Evolutionary conservation across 2,329 filamentous ascomycete species (phyloP).

Genomic region (Diaporthe longicolla): DNA sequence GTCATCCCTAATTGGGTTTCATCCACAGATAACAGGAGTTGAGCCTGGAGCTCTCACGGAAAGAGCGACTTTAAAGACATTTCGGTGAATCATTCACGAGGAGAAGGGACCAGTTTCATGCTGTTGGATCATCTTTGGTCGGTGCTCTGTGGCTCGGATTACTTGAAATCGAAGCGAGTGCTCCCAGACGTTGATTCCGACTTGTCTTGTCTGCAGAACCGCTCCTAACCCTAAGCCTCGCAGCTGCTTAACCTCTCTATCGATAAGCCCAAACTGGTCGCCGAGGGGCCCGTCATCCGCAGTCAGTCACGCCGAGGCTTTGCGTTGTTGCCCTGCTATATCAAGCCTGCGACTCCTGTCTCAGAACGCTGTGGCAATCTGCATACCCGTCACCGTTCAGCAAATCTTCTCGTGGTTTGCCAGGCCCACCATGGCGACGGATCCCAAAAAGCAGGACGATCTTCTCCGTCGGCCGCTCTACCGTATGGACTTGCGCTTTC

Average conservation of each 20-base stretch:
- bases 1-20: too few relatives aligned
- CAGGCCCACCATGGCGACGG: conserved; percentile 34
- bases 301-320: conserved; percentile 28
- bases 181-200: not conserved
- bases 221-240: conserved; percentile 1
- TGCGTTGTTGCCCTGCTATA: not conserved
- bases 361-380: not conserved
- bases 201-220: too few relatives aligned
- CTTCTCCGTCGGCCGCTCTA: conserved; percentile 67
- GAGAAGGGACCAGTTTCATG: not conserved
- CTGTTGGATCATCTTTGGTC: too few relatives aligned
- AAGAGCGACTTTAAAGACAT: too few relatives aligned
- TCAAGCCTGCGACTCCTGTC: not conserved
- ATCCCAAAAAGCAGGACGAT: conserved; percentile 59
- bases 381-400: not conserved
- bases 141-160: not conserved
- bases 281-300: conserved; percentile 10
- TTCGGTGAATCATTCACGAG: too few relatives aligned
- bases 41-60: not conserved
- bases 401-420: not conserved
- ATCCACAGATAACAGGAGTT: too few relatives aligned
- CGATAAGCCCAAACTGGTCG: conserved; percentile 24
- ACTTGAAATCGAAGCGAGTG: too few relatives aligned
- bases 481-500: conserved; percentile 50
- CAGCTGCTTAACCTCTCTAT: not conserved